Evolutionary conservation across 2,329 filamentous ascomycete species (phyloP), one percentile per base, ranked within the genome.

Genomic region (Onygenales sp.): DNA sequence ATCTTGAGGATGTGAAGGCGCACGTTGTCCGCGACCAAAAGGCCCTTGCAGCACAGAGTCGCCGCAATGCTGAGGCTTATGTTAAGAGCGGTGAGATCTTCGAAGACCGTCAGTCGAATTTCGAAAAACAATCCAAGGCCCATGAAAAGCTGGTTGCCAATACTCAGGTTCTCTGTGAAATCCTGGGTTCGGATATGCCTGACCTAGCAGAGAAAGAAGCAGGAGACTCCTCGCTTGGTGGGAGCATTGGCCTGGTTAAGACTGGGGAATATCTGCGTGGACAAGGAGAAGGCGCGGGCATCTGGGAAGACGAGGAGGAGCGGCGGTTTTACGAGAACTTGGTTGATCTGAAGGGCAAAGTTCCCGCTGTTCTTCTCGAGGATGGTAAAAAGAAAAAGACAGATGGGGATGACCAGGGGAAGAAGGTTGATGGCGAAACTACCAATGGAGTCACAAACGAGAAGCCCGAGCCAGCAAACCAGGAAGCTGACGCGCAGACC

Each of bases 271-370:
- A 96, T 64, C 77, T 97, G 41, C 86, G 89, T 39, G 91, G 90
- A 10, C 88, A 94, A 67, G 86, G 85, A 21, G 92, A 97, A 55
- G 91, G 90, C 17, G 82, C 91, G 27, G 93, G 93, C 0, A 97
- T 98, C 58, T 98, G 93, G 93, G 91, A 96, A 72, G 93, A 98
- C 62, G 93, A 98, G 65, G 93, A 98, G 52, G 92, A 98, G 71
- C 84, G 93, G 55, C 87, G 93, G 56, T 98, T 98, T 69, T 98
- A 98, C 72, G 93, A 98, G 74, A 97, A 96, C 59, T 72, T 98
- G 9, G 87, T 95, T 10, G 93, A 98, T 66, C 75, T 98, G 13
- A 95, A 94, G 66, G 93, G 94, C 61, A 94, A 95, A 62, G 93
- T 98, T 2, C 94, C 93, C 0, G 86, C 86, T 1, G 94, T 98